Conservation (phyloP, 352 stramenopile genomes). For the Phytophthora brassicae region DNA sequence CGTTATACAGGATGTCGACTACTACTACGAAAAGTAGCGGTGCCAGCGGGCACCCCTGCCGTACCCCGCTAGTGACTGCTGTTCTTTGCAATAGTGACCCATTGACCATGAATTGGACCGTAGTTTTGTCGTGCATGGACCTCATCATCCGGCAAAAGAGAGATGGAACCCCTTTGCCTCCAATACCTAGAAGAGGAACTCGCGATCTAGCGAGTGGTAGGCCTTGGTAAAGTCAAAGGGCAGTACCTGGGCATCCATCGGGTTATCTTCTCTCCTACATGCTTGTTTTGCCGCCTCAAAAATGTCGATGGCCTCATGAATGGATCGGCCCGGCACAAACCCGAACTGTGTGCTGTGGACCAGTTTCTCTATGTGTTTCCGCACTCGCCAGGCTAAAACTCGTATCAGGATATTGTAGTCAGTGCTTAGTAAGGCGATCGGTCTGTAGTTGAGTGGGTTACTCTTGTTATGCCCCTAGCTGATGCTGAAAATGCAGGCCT, state of each 20-base stretch:
- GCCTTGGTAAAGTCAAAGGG: constrained; percentile 11
- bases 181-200: constrained; percentile 7
- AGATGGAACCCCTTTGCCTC: background rate
- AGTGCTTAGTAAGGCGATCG: constrained; percentile 1
- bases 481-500: constrained; percentile 5
- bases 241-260: background rate
- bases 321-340: background rate
- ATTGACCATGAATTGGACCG: too few species aligned
- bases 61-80: too few species aligned
- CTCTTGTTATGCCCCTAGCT: background rate
- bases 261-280: background rate
- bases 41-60: too few species aligned
- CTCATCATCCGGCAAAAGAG: too few species aligned
- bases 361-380: background rate
- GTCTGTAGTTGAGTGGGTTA: constrained; percentile 3
- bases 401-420: constrained; percentile 10
- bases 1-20: too few species aligned
- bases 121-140: too few species aligned
- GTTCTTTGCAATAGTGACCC: too few species aligned
- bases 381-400: constrained; percentile 1
- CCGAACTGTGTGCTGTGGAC: background rate
- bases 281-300: background rate
- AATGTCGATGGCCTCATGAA: constrained; percentile 6
- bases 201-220: constrained; percentile 9
- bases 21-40: too few species aligned